Evolutionary conservation across 2,329 filamentous ascomycete species (phyloP).

Genomic region (Epichloe coenophiala): DNA sequence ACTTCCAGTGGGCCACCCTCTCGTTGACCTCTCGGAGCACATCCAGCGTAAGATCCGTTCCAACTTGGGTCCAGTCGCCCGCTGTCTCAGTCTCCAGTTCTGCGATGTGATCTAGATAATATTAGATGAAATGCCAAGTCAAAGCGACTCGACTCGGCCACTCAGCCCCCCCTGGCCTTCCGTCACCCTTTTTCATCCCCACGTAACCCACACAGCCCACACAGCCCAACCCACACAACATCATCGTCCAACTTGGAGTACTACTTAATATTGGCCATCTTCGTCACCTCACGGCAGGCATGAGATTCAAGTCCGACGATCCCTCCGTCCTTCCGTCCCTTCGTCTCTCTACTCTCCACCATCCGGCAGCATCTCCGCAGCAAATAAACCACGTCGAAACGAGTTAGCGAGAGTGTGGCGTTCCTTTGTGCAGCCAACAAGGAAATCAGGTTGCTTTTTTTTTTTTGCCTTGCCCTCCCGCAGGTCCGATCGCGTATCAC

Average conservation of each 20-base stretch:
- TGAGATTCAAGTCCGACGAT: background rate
- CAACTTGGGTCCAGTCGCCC: no score
- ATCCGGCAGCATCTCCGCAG: background rate
- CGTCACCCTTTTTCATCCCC: background rate
- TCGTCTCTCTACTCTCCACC: background rate
- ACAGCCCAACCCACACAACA: background rate
- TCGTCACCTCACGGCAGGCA: background rate
- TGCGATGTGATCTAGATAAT: no score
- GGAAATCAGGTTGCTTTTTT: background rate
- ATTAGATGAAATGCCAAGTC: no score
- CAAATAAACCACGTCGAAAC: background rate
- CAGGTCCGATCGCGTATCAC: background rate
- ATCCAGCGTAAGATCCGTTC: background rate
- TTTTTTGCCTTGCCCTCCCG: background rate
- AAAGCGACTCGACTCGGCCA: no score
- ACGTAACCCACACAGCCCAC: no score
- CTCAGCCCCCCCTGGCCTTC: background rate
- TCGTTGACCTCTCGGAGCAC: background rate
- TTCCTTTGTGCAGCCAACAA: background rate
- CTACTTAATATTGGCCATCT: background rate
- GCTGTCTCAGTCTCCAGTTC: no score
- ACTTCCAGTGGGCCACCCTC: no score
- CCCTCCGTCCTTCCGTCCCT: background rate
- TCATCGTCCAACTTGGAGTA: background rate
- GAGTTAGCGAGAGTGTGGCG: background rate